Percentiles rank a stretch among this genome's conserved stretches.
These are phyloP conservation scores for Hymenoscyphus albidus DNA, from an alignment of 2,329 filamentous ascomycete genomes.

Conservation along the genomic window DNA sequence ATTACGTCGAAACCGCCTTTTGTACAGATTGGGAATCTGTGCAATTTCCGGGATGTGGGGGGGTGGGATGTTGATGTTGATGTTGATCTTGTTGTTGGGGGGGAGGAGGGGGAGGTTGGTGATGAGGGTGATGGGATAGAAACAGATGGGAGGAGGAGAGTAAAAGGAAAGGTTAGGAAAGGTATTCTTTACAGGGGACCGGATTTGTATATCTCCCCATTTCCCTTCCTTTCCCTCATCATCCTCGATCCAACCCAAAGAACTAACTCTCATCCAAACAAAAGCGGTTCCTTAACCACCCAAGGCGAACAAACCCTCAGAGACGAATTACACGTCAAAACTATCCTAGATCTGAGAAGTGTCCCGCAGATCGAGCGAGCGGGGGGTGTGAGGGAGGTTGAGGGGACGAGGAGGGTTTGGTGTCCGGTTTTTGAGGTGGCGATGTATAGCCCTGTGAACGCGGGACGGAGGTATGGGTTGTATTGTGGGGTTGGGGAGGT, in stretches of 20 bases:
- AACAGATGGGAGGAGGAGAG: too few relatives aligned
- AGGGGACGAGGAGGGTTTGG: conserved; percentile 52
- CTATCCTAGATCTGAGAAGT: conserved; percentile 66
- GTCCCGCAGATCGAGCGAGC: conserved; percentile 52
- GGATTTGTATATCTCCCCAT: conserved; percentile 48
- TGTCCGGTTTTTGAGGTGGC: conserved; percentile 60
- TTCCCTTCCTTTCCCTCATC: too few relatives aligned
- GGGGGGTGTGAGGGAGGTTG: conserved; percentile 41
- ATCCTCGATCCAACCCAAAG: too few relatives aligned
- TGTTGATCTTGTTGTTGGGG: conserved; percentile 11
- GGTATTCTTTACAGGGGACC: conserved; percentile 63
- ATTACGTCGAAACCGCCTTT: conserved; percentile 40
- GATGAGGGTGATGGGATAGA: too few relatives aligned
- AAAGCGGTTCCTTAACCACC: conserved; percentile 46
- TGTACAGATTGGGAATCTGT: conserved; percentile 49
- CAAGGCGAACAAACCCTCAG: conserved; percentile 49
- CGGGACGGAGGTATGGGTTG: conserved; percentile 56
- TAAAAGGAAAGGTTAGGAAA: conserved; percentile 40
- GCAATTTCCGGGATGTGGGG: conserved; percentile 65
- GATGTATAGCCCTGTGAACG: conserved; percentile 58
- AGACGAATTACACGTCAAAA: conserved; percentile 50
- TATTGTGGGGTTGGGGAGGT: conserved; percentile 54
- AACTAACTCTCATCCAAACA: too few relatives aligned
- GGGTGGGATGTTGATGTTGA: conserved; percentile 41
- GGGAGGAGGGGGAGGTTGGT: too few relatives aligned